These are phyloP conservation scores for Kurtzmaniella fragi DNA, from an alignment of 805 yeast genomes.

Conservation along the genomic window DNA sequence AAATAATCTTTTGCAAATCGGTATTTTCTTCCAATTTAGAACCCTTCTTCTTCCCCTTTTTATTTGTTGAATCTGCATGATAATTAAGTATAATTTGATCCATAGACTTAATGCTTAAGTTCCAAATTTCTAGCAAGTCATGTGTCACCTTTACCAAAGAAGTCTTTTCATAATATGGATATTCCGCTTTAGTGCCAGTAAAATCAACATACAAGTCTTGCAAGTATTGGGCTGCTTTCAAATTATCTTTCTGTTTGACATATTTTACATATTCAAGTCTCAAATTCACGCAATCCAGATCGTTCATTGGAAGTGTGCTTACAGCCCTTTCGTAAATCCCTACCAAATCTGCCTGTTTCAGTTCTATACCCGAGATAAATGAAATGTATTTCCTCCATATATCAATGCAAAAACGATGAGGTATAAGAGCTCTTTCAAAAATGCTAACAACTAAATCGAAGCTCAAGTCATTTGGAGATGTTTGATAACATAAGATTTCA, in stretches of 20 bases:
- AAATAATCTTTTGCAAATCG: too few species aligned
- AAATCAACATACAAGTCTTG: slow-evolving; percentile 14
- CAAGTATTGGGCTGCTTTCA: slow-evolving; percentile 16
- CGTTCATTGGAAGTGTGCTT: slow-evolving; percentile 28
- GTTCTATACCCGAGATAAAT: slow-evolving; percentile 36
- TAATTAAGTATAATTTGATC: slow-evolving; percentile 11
- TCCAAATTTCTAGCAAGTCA: slow-evolving; percentile 11
- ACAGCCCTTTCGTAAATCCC: slow-evolving; percentile 49
- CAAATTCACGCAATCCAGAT: slow-evolving; percentile 4
- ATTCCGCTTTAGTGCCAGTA: background rate
- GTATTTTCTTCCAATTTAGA: too few species aligned
- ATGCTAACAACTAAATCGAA: slow-evolving; percentile 35
- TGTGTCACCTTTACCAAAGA: slow-evolving; percentile 10
- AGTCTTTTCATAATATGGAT: background rate
- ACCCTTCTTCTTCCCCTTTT: slow-evolving; percentile 2
- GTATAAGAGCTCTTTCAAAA: slow-evolving; percentile 71
- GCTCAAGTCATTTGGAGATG: slow-evolving; percentile 10
- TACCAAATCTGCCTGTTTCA: slow-evolving; percentile 16
- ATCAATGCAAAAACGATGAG: slow-evolving; percentile 53
- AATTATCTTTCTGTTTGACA: slow-evolving; percentile 13
- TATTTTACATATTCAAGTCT: slow-evolving; percentile 22
- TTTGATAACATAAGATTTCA: slow-evolving; percentile 33
- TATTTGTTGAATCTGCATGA: slow-evolving; percentile 12
- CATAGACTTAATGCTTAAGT: slow-evolving; percentile 4
- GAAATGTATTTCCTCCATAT: slow-evolving; percentile 68